Evolutionary conservation across 164 flowering plant genomes (phyloP), one percentile per base, ranked within the genome.

Genomic region (Magnolia changhungtana): DNA sequence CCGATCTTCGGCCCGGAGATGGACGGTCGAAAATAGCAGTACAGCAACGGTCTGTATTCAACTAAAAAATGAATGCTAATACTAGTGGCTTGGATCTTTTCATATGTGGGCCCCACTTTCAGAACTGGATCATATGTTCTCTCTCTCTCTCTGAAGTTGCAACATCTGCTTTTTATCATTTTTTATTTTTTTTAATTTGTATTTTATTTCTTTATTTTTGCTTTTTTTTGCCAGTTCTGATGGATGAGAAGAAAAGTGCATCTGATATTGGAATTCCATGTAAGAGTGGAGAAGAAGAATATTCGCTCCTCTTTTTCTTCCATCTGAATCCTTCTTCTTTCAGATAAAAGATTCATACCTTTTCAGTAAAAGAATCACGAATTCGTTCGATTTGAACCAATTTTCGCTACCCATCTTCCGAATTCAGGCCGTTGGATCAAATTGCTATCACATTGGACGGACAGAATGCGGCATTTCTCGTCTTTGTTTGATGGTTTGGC

Each of bases 401-500:
- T 69, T 49, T 37, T 69, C 27, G 50, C 71, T 49, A 24, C 71
- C 71, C 50, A 55, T 3, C 61, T 11, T 55, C 61, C 18, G 61
- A 55, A 55, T 55, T 9, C 61, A 3, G 61, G 61, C 61, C 18
- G 16, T 55, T 11, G 61, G 61, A 24, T 65, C 21, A 6, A 10
- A 24, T 23, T 23, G 37, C 11, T 13, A 18, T 31, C 29, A 45
- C 9, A 4, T 31, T 18, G 50, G 50, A 31, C 51, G 50, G 71
- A 16, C 9, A 16, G 50, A 45, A 75, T 75, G 73, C 29, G 50
- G 63, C 78, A 75, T 21, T 61, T 69, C 13, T 87, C 94, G 21
- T 81, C 94, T 66, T 81, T 92, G 88, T 86, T 90, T 81, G 84
- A 84, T 79, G 97, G 92, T 13, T 72, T 91, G 69, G 88, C 92